A percentile compares a stretch with the other conserved stretches of the same genome.
phyloP scores from a whole-genome alignment of 2,329 filamentous ascomycete genomes.

The Magnaporthiopsis rhizophila region DNA sequence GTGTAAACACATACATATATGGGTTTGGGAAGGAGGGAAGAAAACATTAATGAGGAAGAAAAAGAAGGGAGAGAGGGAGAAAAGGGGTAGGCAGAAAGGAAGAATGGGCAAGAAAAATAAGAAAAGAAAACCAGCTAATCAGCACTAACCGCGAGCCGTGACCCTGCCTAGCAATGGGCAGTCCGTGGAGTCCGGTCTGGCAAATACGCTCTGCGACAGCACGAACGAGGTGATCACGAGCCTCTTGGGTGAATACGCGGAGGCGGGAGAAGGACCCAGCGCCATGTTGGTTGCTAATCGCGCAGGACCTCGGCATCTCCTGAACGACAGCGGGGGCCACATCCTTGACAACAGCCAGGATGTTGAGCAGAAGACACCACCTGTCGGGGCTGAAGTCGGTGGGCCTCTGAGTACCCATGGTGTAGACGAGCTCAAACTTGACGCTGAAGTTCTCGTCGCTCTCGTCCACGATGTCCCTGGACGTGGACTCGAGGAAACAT shows the following conservation, averaged over 20 bases:
- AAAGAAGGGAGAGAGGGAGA: no score
- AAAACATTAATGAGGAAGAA: no score
- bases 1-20: no score
- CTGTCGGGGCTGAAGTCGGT: constrained; percentile 46
- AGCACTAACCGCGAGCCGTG: constrained; percentile 49
- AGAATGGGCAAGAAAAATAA: no score
- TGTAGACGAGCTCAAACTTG: constrained; percentile 57
- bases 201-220: background rate
- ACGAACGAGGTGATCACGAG: constrained; percentile 21
- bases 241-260: constrained; percentile 33
- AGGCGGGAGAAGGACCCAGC: constrained; percentile 38
- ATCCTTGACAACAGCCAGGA: constrained; percentile 35
- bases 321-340: constrained; percentile 15
- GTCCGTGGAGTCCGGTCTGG: background rate
- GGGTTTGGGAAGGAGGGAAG: no score
- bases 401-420: constrained; percentile 42
- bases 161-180: constrained; percentile 1
- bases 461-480: constrained; percentile 55
- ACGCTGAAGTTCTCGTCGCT: constrained; percentile 56
- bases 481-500: constrained; percentile 21
- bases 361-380: constrained; percentile 46
- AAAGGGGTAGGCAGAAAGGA: no score
- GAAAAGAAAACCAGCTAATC: background rate
- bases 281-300: background rate
- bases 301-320: constrained; percentile 32